phyloP scores from a whole-genome alignment of 1,284 basidiomycete genomes.

The Leccinum insigne region DNA sequence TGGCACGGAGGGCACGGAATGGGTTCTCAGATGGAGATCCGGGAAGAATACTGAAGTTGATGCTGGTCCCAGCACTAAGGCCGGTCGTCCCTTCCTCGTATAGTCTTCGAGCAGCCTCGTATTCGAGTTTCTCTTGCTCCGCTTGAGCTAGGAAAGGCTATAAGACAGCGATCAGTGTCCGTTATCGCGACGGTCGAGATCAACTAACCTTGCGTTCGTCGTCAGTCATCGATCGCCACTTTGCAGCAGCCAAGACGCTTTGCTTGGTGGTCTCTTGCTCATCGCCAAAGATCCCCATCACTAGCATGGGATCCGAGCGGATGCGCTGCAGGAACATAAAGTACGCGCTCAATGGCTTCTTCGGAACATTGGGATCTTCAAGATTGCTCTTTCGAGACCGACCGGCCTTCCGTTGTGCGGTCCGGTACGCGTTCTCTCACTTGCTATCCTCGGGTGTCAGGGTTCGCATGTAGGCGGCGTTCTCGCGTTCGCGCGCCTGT shows the following conservation, averaged over 20 bases:
- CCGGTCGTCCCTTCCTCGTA: constrained; percentile 82
- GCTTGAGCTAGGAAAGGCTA: constrained; percentile 91
- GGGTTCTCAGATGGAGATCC: constrained; percentile 50
- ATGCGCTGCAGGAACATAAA: constrained; percentile 95
- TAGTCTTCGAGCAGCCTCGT: constrained; percentile 76
- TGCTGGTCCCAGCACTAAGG: constrained; percentile 65
- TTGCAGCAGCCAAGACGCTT: constrained; percentile 89
- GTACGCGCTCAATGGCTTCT: constrained; percentile 94
- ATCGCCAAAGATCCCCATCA: constrained; percentile 85
- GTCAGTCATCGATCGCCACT: constrained; percentile 91
- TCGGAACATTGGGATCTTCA: constrained; percentile 96
- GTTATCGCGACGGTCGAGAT: constrained; percentile 7
- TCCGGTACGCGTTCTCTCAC: constrained; percentile 88
- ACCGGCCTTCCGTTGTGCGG: constrained; percentile 92
- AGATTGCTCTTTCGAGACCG: constrained; percentile 94
- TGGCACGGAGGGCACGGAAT: constrained; percentile 47
- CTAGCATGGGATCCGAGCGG: constrained; percentile 69
- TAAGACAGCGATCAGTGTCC: constrained; percentile 12
- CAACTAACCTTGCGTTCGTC: constrained; percentile 82
- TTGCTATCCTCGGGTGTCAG: constrained; percentile 96
- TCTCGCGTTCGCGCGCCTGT: constrained; percentile 81
- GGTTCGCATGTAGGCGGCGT: constrained; percentile 84
- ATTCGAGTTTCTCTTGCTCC: constrained; percentile 91
- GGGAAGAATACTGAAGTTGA: constrained; percentile 77
- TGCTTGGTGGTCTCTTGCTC: constrained; percentile 95